Conservation (phyloP, 768 basidiomycete genomes). For the Paxillus ammoniavirescens region DNA sequence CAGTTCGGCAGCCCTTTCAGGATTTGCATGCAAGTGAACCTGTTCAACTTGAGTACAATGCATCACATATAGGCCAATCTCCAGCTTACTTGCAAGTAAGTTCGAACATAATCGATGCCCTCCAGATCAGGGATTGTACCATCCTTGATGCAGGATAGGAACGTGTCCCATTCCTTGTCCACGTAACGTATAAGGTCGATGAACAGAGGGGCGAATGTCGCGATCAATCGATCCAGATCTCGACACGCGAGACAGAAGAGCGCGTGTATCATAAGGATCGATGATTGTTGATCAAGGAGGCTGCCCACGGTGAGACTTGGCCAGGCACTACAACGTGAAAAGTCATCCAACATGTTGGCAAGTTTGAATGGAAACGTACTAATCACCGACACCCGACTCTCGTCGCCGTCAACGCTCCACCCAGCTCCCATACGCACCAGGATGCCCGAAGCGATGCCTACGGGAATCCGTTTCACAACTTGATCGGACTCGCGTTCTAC, state of each 20-base stretch:
- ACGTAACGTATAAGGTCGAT: constrained; percentile 8
- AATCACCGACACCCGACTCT: constrained; percentile 4
- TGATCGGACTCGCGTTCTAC: not conserved
- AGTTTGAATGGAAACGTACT: not conserved
- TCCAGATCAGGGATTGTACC: constrained; percentile 14
- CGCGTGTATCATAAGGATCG: constrained; percentile 13
- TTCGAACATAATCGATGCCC: constrained; percentile 7
- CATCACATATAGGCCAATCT: no score
- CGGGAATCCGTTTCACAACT: not conserved
- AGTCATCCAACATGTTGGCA: not conserved
- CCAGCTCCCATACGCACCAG: constrained; percentile 2
- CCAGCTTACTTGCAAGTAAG: constrained; percentile 6
- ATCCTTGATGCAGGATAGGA: constrained; percentile 7
- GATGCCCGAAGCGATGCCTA: constrained; percentile 4
- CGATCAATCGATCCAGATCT: constrained; percentile 5
- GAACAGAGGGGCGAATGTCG: constrained; percentile 8
- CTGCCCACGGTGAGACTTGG: constrained; percentile 8
- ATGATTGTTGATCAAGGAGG: constrained; percentile 9
- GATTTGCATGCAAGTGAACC: constrained; percentile 12
- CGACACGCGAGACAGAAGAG: constrained; percentile 14
- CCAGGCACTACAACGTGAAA: not conserved
- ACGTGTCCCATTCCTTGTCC: constrained; percentile 9
- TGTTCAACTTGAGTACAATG: not conserved
- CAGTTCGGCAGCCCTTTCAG: constrained; percentile 19
- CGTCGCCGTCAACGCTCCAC: constrained; percentile 10